Evolutionary conservation across 2,329 filamentous ascomycete species (phyloP), one percentile per base, ranked within the genome.

Genomic region (Neonectria hederae): DNA sequence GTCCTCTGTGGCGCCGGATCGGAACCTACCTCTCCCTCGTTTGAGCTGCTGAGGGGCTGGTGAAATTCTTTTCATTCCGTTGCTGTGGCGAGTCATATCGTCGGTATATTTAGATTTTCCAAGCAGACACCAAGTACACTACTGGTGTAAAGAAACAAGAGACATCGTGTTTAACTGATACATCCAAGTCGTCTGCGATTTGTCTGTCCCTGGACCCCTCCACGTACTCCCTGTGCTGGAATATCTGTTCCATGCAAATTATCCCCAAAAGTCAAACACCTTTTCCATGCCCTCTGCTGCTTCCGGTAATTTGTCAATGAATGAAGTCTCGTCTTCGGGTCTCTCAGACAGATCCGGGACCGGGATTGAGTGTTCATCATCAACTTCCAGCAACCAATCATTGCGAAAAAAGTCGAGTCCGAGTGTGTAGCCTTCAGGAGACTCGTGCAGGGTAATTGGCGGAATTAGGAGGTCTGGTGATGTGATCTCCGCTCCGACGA

Each of bases 371-470:
- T 48, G 14, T 0, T 28, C 26, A 30, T 48, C 60, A 17, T 57
- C 54, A 10, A 62, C 46, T 4, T 54, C 10, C 1, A 62, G 28
- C 22, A 57, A 52, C 54, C 54, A 62, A 22, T 62, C 59, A 22
- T 62, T 62, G 22, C 60, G 60, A 48, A 58, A 62, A 40, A 58
- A 62, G 48, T 62, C 60, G 5, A 62, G n/a, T 3, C 28, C 49
- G 3, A 62, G 4, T 10, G 40, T 42, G 28, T 52, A 54, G 2
- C 60, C 54, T 19, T 38, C 4, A 14, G 60, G 8, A n/a, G n/a
- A 48, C 17, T 62, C 60, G 13, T 54, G 13, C 2, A 58, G 13
- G 4, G 60, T 52, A 13, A 58, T 57, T 24, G 54, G 60, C 9
- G 54, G 59, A 5, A 62, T 8, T 2, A 54, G 17, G 11, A 54